A percentile compares a stretch with the other conserved stretches of the same genome.
phyloP scores from a whole-genome alignment of 2,329 filamentous ascomycete genomes.

The Xylariaceae sp. region DNA sequence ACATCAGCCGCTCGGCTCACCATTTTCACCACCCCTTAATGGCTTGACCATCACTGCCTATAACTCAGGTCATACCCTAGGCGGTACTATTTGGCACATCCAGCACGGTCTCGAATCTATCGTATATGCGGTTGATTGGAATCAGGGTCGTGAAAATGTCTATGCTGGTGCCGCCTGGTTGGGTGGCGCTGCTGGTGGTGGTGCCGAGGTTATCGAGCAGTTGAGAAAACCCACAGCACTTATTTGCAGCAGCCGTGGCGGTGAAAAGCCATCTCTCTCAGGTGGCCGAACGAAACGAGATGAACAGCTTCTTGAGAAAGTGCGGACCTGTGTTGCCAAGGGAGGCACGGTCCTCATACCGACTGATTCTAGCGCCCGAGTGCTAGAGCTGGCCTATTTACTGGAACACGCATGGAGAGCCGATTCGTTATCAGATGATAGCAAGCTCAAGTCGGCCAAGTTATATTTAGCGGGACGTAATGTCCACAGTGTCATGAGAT shows the following conservation, averaged over 20 bases:
- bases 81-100: slow-evolving; percentile 98
- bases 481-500: slow-evolving; percentile 80
- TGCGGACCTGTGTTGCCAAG: slow-evolving; percentile 69
- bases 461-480: slow-evolving; percentile 84
- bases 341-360: slow-evolving; percentile 91
- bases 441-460: slow-evolving; percentile 48
- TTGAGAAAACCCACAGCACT: slow-evolving; percentile 88
- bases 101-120: slow-evolving; percentile 95
- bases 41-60: slow-evolving; percentile 94
- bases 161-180: slow-evolving; percentile 92
- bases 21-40: slow-evolving; percentile 82
- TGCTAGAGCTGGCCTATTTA: slow-evolving; percentile 85
- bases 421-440: slow-evolving; percentile 50
- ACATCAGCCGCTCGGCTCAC: slow-evolving; percentile 79
- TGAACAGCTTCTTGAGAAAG: slow-evolving; percentile 75
- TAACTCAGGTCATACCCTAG: slow-evolving; percentile 90
- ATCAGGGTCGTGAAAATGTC: slow-evolving; percentile 93
- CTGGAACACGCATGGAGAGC: slow-evolving; percentile 87
- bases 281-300: slow-evolving; percentile 77
- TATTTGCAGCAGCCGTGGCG: slow-evolving; percentile 82
- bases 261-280: slow-evolving; percentile 63
- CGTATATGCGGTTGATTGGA: slow-evolving; percentile 97
- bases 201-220: slow-evolving; percentile 88
- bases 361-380: slow-evolving; percentile 89
- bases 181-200: slow-evolving; percentile 71